Base-by-base conservation (phyloP, 2,329 filamentous ascomycete genomes). In the Hypocreales sp. region DNA sequence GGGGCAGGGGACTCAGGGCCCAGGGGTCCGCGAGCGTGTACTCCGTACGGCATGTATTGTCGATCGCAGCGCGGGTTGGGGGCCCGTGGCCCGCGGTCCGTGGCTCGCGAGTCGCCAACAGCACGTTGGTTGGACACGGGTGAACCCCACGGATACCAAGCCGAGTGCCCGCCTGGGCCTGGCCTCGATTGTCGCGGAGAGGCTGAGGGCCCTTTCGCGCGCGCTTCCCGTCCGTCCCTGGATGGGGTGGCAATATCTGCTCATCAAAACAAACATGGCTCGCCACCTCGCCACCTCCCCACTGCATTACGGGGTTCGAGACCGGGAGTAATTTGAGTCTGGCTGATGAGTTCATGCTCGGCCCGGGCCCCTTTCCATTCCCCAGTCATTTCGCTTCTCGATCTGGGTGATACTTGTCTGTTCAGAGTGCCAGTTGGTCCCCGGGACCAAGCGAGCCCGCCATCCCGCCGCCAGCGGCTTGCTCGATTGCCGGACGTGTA, bases 311-410 rank as follows among this genome's bases (percentile, higher is more conserved):
- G n/a, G 12, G 24, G 23, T 20, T 20, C 3, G 24, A 12, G 20
- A 10, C 11, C 23, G n/a, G 14, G 23, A n/a, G n/a, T n/a, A n/a
- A n/a, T n/a, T n/a, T n/a, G n/a, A n/a, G n/a, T n/a, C n/a, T n/a
- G n/a, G n/a, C n/a, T n/a, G 28, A 12, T 13, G 11, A 18, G 5
- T 22, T 30, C 25, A 24, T 30, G 24, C 21, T 21, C 20, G 19
- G 15, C 11, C 22, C 22, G 15, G 15, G 18, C 26, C 27, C 27
- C 17, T 21, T 29, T 26, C n/a, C n/a, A n/a, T 26, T 28, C 36
- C 33, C 34, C 33, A 35, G 38, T 44, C 40, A 48, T 50, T 31
- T 49, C 45, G 42, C 44, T 50, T 45, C 39, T 39, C 30, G 40
- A n/a, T n/a, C n/a, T n/a, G n/a, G n/a, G n/a, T n/a, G 14, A 24